phyloP scores from a whole-genome alignment of 2,329 filamentous ascomycete species.

The Bipolaris gigantea region DNA sequence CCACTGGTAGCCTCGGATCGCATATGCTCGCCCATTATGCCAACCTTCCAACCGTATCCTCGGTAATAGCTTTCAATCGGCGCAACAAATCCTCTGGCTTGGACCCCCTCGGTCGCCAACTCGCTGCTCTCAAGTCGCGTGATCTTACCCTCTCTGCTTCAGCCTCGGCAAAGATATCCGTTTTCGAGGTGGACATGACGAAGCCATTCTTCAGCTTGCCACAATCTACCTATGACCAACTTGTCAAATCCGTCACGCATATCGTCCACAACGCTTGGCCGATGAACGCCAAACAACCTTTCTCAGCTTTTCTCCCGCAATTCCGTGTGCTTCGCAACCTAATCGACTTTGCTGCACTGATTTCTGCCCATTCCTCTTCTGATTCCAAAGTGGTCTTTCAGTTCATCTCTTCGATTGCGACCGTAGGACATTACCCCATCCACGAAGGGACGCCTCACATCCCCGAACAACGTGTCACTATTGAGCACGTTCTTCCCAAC shows the following conservation, averaged over 20 bases:
- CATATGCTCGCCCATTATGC: constrained; percentile 43
- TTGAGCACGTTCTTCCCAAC: constrained; percentile 48
- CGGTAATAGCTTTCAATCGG: constrained; percentile 53
- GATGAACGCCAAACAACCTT: constrained; percentile 57
- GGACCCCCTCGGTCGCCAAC: constrained; percentile 40
- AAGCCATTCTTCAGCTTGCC: constrained; percentile 54
- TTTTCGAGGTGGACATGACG: constrained; percentile 55
- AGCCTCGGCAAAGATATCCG: constrained; percentile 45
- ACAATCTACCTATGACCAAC: constrained; percentile 40
- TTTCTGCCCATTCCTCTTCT: constrained; percentile 16
- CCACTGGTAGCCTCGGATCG: constrained; percentile 45
- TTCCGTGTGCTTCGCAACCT: constrained; percentile 56
- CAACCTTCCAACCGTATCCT: constrained; percentile 28
- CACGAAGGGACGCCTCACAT: constrained; percentile 31
- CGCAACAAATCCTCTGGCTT: constrained; percentile 24
- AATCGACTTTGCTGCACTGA: constrained; percentile 48
- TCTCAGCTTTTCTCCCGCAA: constrained; percentile 56
- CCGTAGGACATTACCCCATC: constrained; percentile 33
- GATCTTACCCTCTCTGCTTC: constrained; percentile 11
- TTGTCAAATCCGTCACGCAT: constrained; percentile 50
- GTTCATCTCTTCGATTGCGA: constrained; percentile 49
- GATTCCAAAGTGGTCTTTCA: constrained; percentile 41
- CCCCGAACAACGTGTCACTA: constrained; percentile 48
- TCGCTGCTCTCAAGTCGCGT: constrained; percentile 30
- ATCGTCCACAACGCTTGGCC: constrained; percentile 60